Conservation (phyloP, 2,329 filamentous ascomycete genomes). For the Hirsutella minnesotensis region DNA sequence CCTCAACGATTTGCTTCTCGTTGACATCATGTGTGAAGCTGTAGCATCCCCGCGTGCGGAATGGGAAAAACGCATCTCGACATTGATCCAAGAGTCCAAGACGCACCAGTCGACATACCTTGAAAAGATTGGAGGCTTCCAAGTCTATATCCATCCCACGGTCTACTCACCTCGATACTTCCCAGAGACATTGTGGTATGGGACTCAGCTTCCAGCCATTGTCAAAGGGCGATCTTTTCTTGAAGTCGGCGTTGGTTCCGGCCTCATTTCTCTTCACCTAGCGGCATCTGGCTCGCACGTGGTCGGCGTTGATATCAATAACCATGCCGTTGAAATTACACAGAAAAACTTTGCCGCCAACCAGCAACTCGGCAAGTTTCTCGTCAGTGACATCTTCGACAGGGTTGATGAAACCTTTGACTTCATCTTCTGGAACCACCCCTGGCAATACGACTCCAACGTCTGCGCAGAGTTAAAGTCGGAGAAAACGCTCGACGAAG, state of each 20-base stretch:
- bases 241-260: slow-evolving; percentile 2
- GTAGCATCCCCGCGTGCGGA: background rate
- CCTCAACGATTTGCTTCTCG: too few relatives aligned
- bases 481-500: slow-evolving; percentile 3
- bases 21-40: too few relatives aligned
- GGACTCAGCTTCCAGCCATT: background rate
- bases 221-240: background rate
- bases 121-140: background rate
- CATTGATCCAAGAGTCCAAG: slow-evolving; percentile 1
- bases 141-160: background rate
- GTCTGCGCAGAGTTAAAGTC: slow-evolving; percentile 2
- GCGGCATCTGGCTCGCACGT: background rate
- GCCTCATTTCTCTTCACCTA: background rate
- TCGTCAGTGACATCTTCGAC: slow-evolving; percentile 1
- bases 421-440: slow-evolving; percentile 5
- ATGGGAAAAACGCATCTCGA: slow-evolving; percentile 2
- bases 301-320: slow-evolving; percentile 2
- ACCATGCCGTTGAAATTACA: background rate
- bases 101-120: background rate
- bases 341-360: slow-evolving; percentile 1
- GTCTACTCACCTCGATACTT: slow-evolving; percentile 2
- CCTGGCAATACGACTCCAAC: background rate
- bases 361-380: background rate
- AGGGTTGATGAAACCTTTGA: background rate
- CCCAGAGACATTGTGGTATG: slow-evolving; percentile 1